These are phyloP conservation scores for Euphrasia arctica DNA, from an alignment of 305 asterid genomes.

Conservation along the genomic window DNA sequence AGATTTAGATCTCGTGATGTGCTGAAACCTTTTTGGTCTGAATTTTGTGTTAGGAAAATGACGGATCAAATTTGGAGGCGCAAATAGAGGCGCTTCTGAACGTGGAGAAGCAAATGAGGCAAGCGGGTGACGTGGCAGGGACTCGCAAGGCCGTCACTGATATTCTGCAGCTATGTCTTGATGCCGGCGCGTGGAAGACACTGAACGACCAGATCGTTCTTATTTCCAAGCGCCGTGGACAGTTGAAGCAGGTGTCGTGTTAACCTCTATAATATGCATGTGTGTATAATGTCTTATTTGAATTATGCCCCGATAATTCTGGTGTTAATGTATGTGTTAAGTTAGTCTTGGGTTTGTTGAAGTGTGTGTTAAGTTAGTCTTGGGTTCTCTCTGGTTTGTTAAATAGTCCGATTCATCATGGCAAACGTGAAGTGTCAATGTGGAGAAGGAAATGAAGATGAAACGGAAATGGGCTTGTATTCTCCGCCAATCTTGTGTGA, in stretches of 20 bases:
- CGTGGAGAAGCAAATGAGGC: slow-evolving; percentile 96
- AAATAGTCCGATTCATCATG: not conserved
- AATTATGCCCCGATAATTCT: not conserved
- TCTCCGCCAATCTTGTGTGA: not conserved
- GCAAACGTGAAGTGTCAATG: not conserved
- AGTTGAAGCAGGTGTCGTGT: slow-evolving; percentile 79
- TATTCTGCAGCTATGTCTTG: slow-evolving; percentile 81
- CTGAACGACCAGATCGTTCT: slow-evolving; percentile 88
- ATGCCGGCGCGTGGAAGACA: slow-evolving; percentile 84
- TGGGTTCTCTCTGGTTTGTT: not conserved
- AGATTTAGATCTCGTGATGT: slow-evolving; percentile 27
- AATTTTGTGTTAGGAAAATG: slow-evolving; percentile 54
- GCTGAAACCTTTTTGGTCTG: not conserved
- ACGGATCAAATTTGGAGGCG: slow-evolving; percentile 65
- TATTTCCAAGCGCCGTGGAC: slow-evolving; percentile 95
- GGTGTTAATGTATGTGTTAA: not conserved
- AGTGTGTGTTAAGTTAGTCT: slow-evolving; percentile 5
- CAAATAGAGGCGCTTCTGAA: slow-evolving; percentile 76
- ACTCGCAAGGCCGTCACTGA: slow-evolving; percentile 83
- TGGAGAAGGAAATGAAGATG: not conserved
- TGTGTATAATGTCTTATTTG: slow-evolving; percentile 9
- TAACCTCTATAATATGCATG: not conserved
- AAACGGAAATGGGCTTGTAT: too few species aligned
- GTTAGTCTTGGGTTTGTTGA: not conserved
- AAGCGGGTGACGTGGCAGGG: slow-evolving; percentile 77